These are phyloP conservation scores for Chloris gayana DNA, from an alignment of 176 grass and related monocot genomes.

Conservation along the genomic window DNA sequence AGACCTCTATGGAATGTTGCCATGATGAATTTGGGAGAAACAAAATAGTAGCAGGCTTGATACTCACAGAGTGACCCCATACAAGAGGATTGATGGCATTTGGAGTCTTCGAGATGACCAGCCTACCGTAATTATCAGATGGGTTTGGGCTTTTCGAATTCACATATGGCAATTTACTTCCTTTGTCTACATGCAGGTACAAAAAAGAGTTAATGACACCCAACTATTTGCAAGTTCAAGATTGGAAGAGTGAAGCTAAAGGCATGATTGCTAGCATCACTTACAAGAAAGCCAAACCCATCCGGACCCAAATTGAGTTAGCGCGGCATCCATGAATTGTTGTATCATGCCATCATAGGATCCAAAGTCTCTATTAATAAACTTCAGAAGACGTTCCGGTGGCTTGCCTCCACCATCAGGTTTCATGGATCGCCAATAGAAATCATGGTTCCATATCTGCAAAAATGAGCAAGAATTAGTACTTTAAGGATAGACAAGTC, in stretches of 20 bases:
- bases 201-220: slow-evolving; percentile 22
- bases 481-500: background rate
- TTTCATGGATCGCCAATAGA: slow-evolving; percentile 87
- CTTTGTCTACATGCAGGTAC: slow-evolving; percentile 59
- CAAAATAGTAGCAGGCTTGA: background rate
- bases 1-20: background rate
- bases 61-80: slow-evolving; percentile 89
- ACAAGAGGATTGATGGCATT: slow-evolving; percentile 89
- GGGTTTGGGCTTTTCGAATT: slow-evolving; percentile 77
- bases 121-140: slow-evolving; percentile 71
- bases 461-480: slow-evolving; percentile 22
- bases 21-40: background rate
- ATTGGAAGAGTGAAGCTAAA: background rate
- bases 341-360: slow-evolving; percentile 65
- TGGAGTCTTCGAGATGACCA: slow-evolving; percentile 79
- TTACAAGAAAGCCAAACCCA: slow-evolving; percentile 96
- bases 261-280: slow-evolving; percentile 30
- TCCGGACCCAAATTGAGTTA: slow-evolving; percentile 91
- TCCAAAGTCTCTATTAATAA: slow-evolving; percentile 86
- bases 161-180: slow-evolving; percentile 66
- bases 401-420: slow-evolving; percentile 67
- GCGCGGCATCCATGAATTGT: slow-evolving; percentile 64
- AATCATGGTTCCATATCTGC: slow-evolving; percentile 97
- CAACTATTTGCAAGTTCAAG: background rate
- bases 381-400: slow-evolving; percentile 51